A percentile compares a stretch with the other conserved stretches of the same genome.
Conservation (phyloP, 2,329 filamentous ascomycete genomes). For the Cladosporium phlei region DNA sequence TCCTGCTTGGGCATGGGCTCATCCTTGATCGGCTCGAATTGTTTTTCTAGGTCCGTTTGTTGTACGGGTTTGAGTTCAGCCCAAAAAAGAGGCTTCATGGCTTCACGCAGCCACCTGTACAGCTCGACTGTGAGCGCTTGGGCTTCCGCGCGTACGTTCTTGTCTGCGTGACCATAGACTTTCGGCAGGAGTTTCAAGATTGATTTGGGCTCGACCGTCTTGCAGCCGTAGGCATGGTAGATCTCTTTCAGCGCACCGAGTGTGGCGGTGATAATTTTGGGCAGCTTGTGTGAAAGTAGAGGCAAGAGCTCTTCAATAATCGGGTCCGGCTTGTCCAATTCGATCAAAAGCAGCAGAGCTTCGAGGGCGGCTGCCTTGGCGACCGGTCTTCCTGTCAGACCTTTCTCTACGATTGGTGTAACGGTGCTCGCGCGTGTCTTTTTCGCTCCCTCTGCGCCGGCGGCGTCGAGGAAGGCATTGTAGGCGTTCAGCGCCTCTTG, state of each 20-base stretch:
- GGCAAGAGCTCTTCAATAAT: conserved; percentile 88
- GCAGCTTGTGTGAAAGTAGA: conserved; percentile 77
- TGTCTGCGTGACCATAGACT: conserved; percentile 92
- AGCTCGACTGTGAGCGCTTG: conserved; percentile 89
- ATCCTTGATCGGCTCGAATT: conserved; percentile 89
- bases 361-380: conserved; percentile 85
- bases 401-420: conserved; percentile 81
- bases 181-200: conserved; percentile 85
- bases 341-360: conserved; percentile 80
- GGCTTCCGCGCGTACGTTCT: conserved; percentile 92
- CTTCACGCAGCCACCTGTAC: conserved; percentile 93
- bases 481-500: conserved; percentile 84
- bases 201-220: conserved; percentile 87
- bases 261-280: conserved; percentile 76
- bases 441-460: conserved; percentile 63
- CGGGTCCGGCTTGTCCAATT: conserved; percentile 78
- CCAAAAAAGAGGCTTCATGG: conserved; percentile 99
- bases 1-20: conserved; percentile 87
- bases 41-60: conserved; percentile 85
- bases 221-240: conserved; percentile 91
- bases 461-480: conserved; percentile 88
- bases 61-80: conserved; percentile 90
- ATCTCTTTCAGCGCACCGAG: conserved; percentile 74
- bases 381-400: conserved; percentile 79
- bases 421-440: conserved; percentile 73